Evolutionary conservation across 768 basidiomycete species (phyloP), one percentile per base, ranked within the genome.

Genomic region (Myochromella boudieri): DNA sequence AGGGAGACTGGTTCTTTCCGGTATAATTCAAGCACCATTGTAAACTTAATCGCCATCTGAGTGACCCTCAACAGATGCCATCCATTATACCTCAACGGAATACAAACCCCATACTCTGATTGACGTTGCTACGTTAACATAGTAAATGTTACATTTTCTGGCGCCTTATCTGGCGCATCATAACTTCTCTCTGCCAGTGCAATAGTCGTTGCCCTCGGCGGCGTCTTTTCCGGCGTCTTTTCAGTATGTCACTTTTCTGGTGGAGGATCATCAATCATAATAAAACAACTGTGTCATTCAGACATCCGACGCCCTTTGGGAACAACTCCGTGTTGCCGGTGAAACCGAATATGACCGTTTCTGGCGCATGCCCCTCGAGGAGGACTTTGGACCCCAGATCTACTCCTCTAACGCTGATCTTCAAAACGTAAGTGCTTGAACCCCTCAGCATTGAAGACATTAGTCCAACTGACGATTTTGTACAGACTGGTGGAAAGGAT

Each of bases 301-400:
- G 86, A 84, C 79, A 11, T 87, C 87, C 2, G 85, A 90, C 52
- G 66, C 72, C 18, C 81, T 95, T 15, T 94, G 89, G 88, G 58
- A 76, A 28, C 70, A 78, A 44, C 76, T 95, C 9, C 70, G 80
- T 51, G 70, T 61, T 2, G 90, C 91, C 2, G 90, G 88, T 9
- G 80, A 84, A 67, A 65, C 67, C 11, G 87, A 91, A 57, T 78
- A 86, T 58, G 90, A 92, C 65, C 81, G 83, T 44, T 84, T 95
- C 75, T 94, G 91, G 91, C 81, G 91, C 21, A 82, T 94, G 84
- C 91, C 91, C 7, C 78, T 95, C 44, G 85, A 90, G 56, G 88
- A 91, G 34, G 88, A 84, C 46, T 95, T 76, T 54, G 82, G 79
- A 1, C 78, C 81, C 9, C 89, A 90, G 61, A 93, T 95, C 56